Percentiles rank a stretch among this genome's conserved stretches.
Evolutionary conservation across 2,329 filamentous ascomycete species (phyloP).

Genomic region (Ophiostoma angusticollis): DNA sequence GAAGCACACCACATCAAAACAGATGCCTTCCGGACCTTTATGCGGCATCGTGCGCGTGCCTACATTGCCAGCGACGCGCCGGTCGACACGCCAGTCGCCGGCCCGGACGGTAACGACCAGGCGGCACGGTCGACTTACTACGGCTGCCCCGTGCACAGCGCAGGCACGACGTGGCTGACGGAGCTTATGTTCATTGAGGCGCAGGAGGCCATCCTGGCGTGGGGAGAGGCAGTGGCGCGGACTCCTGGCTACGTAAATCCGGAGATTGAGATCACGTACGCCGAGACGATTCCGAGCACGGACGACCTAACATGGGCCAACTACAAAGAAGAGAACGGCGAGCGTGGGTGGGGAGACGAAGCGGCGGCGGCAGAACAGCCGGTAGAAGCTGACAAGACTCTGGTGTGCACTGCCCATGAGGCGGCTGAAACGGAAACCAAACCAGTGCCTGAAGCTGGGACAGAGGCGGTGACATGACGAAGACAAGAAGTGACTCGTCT

Average conservation of each 20-base stretch:
- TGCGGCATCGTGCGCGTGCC: conserved; percentile 45
- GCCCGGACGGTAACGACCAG: conserved; percentile 34
- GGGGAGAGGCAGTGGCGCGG: conserved; percentile 17
- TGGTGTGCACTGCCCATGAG: too few species aligned
- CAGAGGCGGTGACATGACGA: too few species aligned
- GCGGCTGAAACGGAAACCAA: too few species aligned
- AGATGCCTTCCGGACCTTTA: conserved; percentile 33
- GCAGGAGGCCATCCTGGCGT: conserved; percentile 17
- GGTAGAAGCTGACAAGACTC: too few species aligned
- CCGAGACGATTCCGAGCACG: conserved; percentile 2
- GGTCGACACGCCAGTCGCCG: conserved; percentile 39
- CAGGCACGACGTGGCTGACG: conserved; percentile 43
- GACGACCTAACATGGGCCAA: conserved; percentile 5
- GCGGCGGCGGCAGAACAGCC: too few species aligned
- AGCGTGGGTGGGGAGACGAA: too few species aligned
- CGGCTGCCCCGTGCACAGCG: conserved; percentile 59
- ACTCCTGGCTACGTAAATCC: conserved; percentile 17
- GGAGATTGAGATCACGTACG: conserved; percentile 13
- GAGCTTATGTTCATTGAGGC: conserved; percentile 50
- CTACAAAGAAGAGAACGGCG: not conserved
- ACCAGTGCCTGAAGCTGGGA: too few species aligned
- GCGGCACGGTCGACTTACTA: conserved; percentile 28
- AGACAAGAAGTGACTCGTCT: too few species aligned
- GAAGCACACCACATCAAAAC: conserved; percentile 27
- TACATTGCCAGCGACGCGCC: conserved; percentile 44